Evolutionary conservation across 1,139 yeast genomes (phyloP).

Genomic region (Pichia sp.): DNA sequence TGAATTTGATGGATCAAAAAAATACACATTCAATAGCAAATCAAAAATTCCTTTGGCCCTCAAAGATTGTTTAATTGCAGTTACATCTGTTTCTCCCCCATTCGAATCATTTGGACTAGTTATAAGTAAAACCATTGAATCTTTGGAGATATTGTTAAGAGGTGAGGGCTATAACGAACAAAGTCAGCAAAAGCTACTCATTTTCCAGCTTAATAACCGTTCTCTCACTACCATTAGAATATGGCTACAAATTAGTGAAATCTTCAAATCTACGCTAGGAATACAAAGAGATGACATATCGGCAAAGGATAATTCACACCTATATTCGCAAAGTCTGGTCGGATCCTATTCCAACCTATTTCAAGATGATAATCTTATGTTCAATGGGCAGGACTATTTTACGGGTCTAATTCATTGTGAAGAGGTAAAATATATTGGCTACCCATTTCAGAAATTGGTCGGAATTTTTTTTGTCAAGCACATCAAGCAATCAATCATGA

Average conservation of each 20-base stretch:
- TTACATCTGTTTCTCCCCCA: conserved; percentile 28
- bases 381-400: conserved; percentile 49
- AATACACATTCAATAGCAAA: conserved; percentile 15
- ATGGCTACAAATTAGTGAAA: conserved; percentile 32
- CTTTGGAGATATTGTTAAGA: conserved; percentile 63
- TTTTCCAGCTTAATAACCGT: conserved; percentile 59
- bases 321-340: conserved; percentile 29
- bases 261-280: conserved; percentile 24
- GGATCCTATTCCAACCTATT: conserved; percentile 28
- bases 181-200: conserved; percentile 36
- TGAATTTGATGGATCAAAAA: conserved; percentile 10
- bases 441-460: conserved; percentile 37
- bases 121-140: conserved; percentile 54
- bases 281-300: conserved; percentile 11
- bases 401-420: conserved; percentile 45
- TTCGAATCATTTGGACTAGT: conserved; percentile 32
- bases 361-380: conserved; percentile 25
- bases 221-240: conserved; percentile 55
- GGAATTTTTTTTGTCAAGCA: conserved; percentile 31
- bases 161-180: conserved; percentile 37
- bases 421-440: conserved; percentile 34
- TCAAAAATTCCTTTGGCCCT: conserved; percentile 26
- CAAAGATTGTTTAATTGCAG: conserved; percentile 23
- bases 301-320: conserved; percentile 17
- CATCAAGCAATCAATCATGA: conserved; percentile 26